phyloP scores from a whole-genome alignment of 2,329 filamentous ascomycete genomes.

The Fusarium buharicum region DNA sequence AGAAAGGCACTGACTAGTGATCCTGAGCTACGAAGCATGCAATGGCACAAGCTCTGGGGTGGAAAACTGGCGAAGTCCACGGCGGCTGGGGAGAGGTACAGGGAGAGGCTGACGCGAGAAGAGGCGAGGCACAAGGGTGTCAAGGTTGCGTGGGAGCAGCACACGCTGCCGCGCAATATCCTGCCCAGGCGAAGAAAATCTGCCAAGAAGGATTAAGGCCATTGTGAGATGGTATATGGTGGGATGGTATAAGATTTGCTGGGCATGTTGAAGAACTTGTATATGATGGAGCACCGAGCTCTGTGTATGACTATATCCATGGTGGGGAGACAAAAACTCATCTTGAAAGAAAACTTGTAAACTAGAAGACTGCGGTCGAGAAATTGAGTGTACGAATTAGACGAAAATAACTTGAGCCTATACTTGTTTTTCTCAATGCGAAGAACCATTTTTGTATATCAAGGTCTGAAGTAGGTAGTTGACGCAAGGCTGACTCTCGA shows the following conservation, averaged over 20 bases:
- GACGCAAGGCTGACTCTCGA: too few species aligned
- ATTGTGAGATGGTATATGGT: constrained; percentile 1
- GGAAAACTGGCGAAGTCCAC: constrained; percentile 57
- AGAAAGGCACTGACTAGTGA: constrained; percentile 56
- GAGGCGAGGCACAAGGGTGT: constrained; percentile 58
- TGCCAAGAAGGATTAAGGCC: neutral
- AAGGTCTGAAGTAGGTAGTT: too few species aligned
- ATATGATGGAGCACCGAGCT: constrained; percentile 12
- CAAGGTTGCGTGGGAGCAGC: constrained; percentile 58
- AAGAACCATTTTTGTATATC: too few species aligned
- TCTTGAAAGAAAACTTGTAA: constrained; percentile 16
- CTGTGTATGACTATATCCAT: constrained; percentile 26
- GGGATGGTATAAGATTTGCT: neutral
- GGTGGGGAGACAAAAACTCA: constrained; percentile 4
- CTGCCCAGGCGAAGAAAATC: neutral
- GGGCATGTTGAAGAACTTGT: neutral
- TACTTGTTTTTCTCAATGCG: too few species aligned
- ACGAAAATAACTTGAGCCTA: neutral
- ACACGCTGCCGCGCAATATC: constrained; percentile 22
- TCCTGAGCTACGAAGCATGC: constrained; percentile 53
- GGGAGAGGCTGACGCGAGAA: constrained; percentile 63
- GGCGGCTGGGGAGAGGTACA: constrained; percentile 66
- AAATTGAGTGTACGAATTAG: constrained; percentile 1
- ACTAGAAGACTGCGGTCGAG: constrained; percentile 3
- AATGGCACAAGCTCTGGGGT: constrained; percentile 60